A percentile compares a stretch with the other conserved stretches of the same genome.
These are phyloP conservation scores for Allium sativum DNA, from an alignment of 106 monocot genomes.

Conservation along the genomic window DNA sequence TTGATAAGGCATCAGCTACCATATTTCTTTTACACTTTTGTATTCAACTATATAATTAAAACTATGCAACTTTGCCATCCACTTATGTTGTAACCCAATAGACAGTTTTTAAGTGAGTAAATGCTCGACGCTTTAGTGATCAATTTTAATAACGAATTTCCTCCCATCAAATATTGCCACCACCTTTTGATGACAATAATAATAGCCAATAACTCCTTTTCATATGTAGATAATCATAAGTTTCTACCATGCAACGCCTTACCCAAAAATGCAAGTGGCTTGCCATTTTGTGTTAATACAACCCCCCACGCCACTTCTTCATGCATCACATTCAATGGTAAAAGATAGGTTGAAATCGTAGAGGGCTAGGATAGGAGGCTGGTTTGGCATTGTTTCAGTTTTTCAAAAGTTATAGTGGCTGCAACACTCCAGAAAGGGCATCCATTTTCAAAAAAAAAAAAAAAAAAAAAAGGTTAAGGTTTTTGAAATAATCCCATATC, in stretches of 20 bases:
- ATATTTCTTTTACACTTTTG: not conserved
- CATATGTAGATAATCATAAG: slow-evolving; percentile 5
- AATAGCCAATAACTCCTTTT: slow-evolving; percentile 8
- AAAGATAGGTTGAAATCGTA: too few species aligned
- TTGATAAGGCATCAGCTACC: slow-evolving; percentile 9
- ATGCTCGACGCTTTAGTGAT: slow-evolving; percentile 10
- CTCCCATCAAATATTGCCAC: slow-evolving; percentile 9
- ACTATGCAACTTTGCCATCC: not conserved
- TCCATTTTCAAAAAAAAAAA: too few species aligned
- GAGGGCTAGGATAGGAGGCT: too few species aligned
- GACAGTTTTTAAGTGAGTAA: not conserved
- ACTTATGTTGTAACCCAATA: not conserved
- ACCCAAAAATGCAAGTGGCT: slow-evolving; percentile 12
- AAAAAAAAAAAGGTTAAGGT: too few species aligned
- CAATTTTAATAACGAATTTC: slow-evolving; percentile 6
- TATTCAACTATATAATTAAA: slow-evolving; percentile 1
- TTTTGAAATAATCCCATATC: too few species aligned
- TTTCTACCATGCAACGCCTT: not conserved
- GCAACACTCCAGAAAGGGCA: too few species aligned
- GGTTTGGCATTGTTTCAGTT: too few species aligned
- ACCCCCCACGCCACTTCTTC: too few species aligned
- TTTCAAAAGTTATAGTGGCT: too few species aligned
- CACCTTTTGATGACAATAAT: not conserved
- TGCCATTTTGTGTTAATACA: not conserved
- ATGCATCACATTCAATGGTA: too few species aligned